These are phyloP conservation scores for Vitis hybrid DNA, from an alignment of 177 flowering plant genomes.

Conservation along the genomic window DNA sequence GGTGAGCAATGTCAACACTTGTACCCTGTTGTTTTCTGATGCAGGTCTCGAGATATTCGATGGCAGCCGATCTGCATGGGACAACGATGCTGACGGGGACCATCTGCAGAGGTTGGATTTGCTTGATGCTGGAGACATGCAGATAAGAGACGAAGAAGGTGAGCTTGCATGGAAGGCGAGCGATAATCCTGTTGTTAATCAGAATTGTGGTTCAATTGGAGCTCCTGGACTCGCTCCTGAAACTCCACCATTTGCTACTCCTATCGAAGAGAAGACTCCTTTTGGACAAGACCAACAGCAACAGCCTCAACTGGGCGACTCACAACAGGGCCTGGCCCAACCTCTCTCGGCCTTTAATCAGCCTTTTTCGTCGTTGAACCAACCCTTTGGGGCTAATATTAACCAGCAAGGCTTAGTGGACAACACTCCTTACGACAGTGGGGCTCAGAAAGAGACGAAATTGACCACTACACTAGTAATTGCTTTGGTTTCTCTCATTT, in stretches of 20 bases:
- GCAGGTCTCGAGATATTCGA: conserved; percentile 48
- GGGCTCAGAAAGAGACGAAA: conserved; percentile 9
- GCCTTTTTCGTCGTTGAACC: conserved; percentile 11
- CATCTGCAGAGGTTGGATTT: conserved; percentile 30
- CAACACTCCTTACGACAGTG: conserved; percentile 43
- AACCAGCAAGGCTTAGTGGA: conserved; percentile 31
- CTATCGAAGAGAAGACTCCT: conserved; percentile 19
- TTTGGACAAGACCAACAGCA: conserved; percentile 25
- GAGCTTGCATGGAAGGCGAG: conserved; percentile 40
- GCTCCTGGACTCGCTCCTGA: conserved; percentile 31
- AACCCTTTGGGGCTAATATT: conserved; percentile 14
- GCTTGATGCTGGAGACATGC: conserved; percentile 43
- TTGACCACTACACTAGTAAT: background rate
- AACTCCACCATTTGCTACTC: conserved; percentile 35
- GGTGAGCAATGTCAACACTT: conserved; percentile 35
- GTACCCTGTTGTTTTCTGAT: conserved; percentile 36
- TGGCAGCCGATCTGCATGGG: conserved; percentile 43
- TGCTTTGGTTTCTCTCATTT: background rate
- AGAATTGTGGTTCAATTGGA: conserved; percentile 40
- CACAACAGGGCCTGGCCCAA: conserved; percentile 4
- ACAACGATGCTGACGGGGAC: conserved; percentile 30
- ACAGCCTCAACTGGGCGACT: conserved; percentile 11
- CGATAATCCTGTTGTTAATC: conserved; percentile 31
- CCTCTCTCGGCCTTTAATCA: conserved; percentile 3
- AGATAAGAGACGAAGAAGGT: conserved; percentile 36